Evolutionary conservation across 257 asterid genomes (phyloP).

Genomic region (Mitragyna speciosa): DNA sequence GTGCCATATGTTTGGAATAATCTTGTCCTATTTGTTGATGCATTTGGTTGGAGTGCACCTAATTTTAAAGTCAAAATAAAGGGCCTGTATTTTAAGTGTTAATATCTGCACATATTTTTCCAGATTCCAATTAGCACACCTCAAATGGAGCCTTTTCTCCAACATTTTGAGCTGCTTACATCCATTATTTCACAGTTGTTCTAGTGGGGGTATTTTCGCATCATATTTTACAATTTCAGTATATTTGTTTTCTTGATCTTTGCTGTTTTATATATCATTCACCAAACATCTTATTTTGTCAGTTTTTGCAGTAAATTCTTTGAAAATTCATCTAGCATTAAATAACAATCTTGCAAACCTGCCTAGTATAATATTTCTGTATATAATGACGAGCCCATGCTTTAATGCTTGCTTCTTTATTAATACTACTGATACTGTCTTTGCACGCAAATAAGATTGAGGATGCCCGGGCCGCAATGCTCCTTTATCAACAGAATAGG

Average conservation of each 20-base stretch:
- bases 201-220: background rate
- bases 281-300: too few species aligned
- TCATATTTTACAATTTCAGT: background rate
- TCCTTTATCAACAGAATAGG: constrained; percentile 61
- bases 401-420: background rate
- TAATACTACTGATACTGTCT: background rate
- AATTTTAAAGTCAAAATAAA: too few species aligned
- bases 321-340: background rate
- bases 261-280: too few species aligned
- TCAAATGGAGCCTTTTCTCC: background rate
- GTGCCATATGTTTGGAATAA: too few species aligned
- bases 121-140: background rate
- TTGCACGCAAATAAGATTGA: constrained; percentile 49
- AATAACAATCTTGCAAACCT: background rate
- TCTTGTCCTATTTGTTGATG: too few species aligned
- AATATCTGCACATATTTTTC: background rate
- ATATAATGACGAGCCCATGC: background rate
- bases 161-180: background rate
- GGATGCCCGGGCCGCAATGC: constrained; percentile 93
- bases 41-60: too few species aligned
- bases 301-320: background rate
- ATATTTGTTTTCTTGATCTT: background rate
- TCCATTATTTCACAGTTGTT: background rate
- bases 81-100: background rate
- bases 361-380: too few species aligned